Base-by-base conservation (phyloP, 2,329 filamentous ascomycete species). In the Arthrobotrys musiformis region DNA sequence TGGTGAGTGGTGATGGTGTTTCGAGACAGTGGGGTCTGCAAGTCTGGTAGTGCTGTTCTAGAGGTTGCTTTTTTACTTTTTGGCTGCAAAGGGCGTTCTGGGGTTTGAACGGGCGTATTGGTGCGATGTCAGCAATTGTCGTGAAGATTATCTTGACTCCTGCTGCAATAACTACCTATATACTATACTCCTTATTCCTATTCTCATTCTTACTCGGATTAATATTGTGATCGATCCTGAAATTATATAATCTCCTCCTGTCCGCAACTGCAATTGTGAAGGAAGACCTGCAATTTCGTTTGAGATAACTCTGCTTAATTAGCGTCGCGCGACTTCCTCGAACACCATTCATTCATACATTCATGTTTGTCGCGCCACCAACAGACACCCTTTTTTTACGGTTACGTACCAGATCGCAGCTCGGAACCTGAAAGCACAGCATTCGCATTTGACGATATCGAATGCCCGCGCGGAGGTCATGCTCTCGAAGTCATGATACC, bases 401-500 rank as follows among this genome's bases (percentile, higher is more conserved):
- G 11, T 50, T 50, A 54, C 37, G 24, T 44, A 62, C 68, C 46
- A 58, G 63, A 62, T 75, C 70, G 70, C 70, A 67, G 42, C 70
- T 69, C 61, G 62, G 56, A 63, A 68, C 26, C 26, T 61, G 42
- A 22, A 37, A 19, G 15, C 35, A n/a, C n/a, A n/a, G n/a, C n/a
- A n/a, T n/a, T 30, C 33, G 66, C 24, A 26, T 26, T 48, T 26
- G 24, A 68, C 58, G 46, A 52, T 58, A 54, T 35, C 46, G 50
- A 48, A 50, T 50, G 50, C 60, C 30, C 24, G n/a, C 46, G 50
- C 22, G 56, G 24, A 64, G 50, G 9, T 40, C 35, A 66, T 64
- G 66, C 17, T 63, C 66, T 70, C 70, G 73, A 69, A 77, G 66
- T 60, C 66, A 77, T 67, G 66, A 64, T 63, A 70, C 44, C 72